Conservation (phyloP, 2,329 filamentous ascomycete species). For the Dothidotthia symphoricarpi region DNA sequence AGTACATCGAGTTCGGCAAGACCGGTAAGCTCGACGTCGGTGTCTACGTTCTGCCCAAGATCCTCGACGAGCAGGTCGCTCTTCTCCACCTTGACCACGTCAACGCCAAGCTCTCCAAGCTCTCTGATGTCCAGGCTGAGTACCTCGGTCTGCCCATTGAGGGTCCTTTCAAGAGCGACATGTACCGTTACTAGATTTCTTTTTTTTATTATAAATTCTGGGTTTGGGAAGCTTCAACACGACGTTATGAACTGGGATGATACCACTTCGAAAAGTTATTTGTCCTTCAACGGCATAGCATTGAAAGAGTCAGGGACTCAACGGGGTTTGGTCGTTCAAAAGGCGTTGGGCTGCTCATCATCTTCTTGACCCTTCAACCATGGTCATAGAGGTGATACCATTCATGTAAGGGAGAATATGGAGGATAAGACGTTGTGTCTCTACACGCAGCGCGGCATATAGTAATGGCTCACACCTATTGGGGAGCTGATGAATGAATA, state of each 20-base stretch:
- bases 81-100: slow-evolving; percentile 88
- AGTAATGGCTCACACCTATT: slow-evolving; percentile 22
- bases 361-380: slow-evolving; percentile 42
- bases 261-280: slow-evolving; percentile 54
- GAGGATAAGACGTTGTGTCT: slow-evolving; percentile 17
- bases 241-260: slow-evolving; percentile 60
- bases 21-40: slow-evolving; percentile 84
- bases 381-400: slow-evolving; percentile 34
- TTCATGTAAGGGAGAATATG: slow-evolving; percentile 29
- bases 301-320: slow-evolving; percentile 31
- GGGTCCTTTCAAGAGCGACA: slow-evolving; percentile 95
- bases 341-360: slow-evolving; percentile 41
- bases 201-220: slow-evolving; percentile 18
- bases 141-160: slow-evolving; percentile 84
- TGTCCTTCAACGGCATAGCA: slow-evolving; percentile 62
- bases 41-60: slow-evolving; percentile 98
- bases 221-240: slow-evolving; percentile 51
- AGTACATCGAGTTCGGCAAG: slow-evolving; percentile 96
- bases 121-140: slow-evolving; percentile 84
- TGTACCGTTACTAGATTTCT: slow-evolving; percentile 58
- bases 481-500: slow-evolving; percentile 18
- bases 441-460: slow-evolving; percentile 18
- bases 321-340: slow-evolving; percentile 32
- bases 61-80: slow-evolving; percentile 97
- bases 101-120: slow-evolving; percentile 88